A percentile compares a stretch with the other conserved stretches of the same genome.
Conservation (phyloP, 768 basidiomycete species). For the Paxillus involutus region DNA sequence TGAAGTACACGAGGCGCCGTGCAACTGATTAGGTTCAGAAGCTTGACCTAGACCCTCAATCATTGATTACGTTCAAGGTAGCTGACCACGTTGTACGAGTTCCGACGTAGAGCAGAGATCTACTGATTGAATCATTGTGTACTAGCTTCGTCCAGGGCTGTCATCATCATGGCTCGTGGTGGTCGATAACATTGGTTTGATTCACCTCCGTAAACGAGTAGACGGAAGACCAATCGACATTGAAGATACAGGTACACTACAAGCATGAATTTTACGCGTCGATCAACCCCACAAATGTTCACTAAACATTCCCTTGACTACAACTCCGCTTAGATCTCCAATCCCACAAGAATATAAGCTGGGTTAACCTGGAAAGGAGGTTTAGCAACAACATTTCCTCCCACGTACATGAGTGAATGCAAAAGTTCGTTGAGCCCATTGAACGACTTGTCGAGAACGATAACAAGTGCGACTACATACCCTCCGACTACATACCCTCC, state of each 20-base stretch:
- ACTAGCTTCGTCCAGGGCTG: too few relatives aligned
- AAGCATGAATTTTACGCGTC: slow-evolving; percentile 6
- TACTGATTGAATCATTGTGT: too few relatives aligned
- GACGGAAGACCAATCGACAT: not conserved
- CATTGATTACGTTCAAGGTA: too few relatives aligned
- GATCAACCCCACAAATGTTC: slow-evolving; percentile 24
- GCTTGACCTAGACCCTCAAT: too few relatives aligned
- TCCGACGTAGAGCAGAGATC: too few relatives aligned
- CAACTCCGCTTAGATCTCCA: slow-evolving; percentile 60
- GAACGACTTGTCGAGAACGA: slow-evolving; percentile 52
- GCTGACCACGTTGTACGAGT: too few relatives aligned
- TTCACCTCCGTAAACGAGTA: not conserved
- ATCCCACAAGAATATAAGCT: slow-evolving; percentile 79
- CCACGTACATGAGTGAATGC: slow-evolving; percentile 92
- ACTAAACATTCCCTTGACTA: slow-evolving; percentile 29
- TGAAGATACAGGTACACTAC: not conserved
- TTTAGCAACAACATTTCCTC: slow-evolving; percentile 80
- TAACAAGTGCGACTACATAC: slow-evolving; percentile 4
- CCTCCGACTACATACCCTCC: too few relatives aligned
- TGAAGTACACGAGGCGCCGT: too few relatives aligned
- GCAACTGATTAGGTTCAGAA: too few relatives aligned
- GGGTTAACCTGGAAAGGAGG: slow-evolving; percentile 75
- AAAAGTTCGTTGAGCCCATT: slow-evolving; percentile 71
- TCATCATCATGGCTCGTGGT: too few relatives aligned
- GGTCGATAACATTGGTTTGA: not conserved